Conservation (phyloP, 2,329 filamentous ascomycete genomes). For the Talaromyces sp. region DNA sequence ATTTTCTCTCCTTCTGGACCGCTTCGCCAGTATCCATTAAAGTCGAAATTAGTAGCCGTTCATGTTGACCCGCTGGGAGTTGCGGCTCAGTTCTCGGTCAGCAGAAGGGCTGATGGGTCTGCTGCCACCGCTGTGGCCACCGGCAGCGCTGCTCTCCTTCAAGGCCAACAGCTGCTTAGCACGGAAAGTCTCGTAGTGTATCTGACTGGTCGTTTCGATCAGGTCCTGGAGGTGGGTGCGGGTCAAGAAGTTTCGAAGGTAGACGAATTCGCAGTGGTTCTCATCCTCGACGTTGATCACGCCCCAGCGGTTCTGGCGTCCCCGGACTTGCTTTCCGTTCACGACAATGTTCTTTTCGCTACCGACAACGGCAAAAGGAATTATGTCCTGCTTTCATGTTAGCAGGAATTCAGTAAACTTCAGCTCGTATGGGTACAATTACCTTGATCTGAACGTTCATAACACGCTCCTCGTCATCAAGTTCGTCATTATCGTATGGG, state of each 20-base stretch:
- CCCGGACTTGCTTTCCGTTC: slow-evolving; percentile 93
- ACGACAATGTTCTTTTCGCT: slow-evolving; percentile 98
- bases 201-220: slow-evolving; percentile 98
- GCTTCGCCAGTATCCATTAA: slow-evolving; percentile 4
- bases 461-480: slow-evolving; percentile 91
- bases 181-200: slow-evolving; percentile 99
- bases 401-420: slow-evolving; percentile 31
- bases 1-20: slow-evolving; percentile 1
- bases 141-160: slow-evolving; percentile 94
- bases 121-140: slow-evolving; percentile 58
- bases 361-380: slow-evolving; percentile 95
- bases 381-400: slow-evolving; percentile 63
- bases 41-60: slow-evolving; percentile 76
- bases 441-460: slow-evolving; percentile 98
- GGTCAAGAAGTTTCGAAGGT: slow-evolving; percentile 96
- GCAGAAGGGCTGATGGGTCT: slow-evolving; percentile 93
- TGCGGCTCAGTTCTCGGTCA: slow-evolving; percentile 92
- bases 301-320: slow-evolving; percentile 98
- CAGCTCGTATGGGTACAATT: slow-evolving; percentile 22
- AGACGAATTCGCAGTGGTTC: slow-evolving; percentile 99
- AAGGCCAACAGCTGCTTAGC: slow-evolving; percentile 96
- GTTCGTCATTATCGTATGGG: slow-evolving; percentile 98
- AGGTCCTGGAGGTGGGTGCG: slow-evolving; percentile 97
- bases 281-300: slow-evolving; percentile 99
- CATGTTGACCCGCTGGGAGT: slow-evolving; percentile 96